Evolutionary conservation across 2,329 filamentous ascomycete genomes (phyloP), one percentile per base, ranked within the genome.

Genomic region (Emmonsiellopsis sp.): DNA sequence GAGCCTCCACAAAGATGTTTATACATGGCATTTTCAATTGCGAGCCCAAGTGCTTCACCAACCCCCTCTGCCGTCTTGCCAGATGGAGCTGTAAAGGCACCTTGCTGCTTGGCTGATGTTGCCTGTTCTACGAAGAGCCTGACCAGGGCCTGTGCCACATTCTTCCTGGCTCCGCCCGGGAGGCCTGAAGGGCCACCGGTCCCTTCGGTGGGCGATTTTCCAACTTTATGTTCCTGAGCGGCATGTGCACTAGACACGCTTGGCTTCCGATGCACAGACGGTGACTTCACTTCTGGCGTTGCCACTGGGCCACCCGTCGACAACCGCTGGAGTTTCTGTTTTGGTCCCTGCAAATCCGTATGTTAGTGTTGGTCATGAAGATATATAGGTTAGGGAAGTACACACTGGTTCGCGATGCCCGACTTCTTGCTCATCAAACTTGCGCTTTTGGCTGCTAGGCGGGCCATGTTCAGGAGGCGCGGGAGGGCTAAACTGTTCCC

Each of bases 1-100:
- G 76, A 61, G 52, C 68, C 68, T 54, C 71, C 73, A 55, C 71
- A 76, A 56, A 75, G 75, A 61, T 76, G 76, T 60, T 77, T 71
- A 66, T 79, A 78, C 55, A 83, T 72, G 56, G 80, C 77, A 62
- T 89, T 82, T 73, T 96, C 91, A 57, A 97, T 86, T 58, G 89
- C 81, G 30, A 95, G 73, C 11, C 87, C 87, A 45, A 91, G 79
- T 20, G 79, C 79, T 64, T 87, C 84, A 9, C 86, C 84, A 55
- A 87, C 74, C 8, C 78, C 77, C 48, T 85, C 82, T 11, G 80
- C 75, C 0, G 81, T 82, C 53, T 83, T 77, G 46, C 81, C 85
- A 50, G 84, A 78, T 1, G 83, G 79, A 15, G 90, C 72, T 30
- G 75, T 73, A 60, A 85, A 84, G 8, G 80, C 75, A 13, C 81